A percentile compares a stretch with the other conserved stretches of the same genome.
phyloP scores from a whole-genome alignment of 192 early-diverging fungal genomes.

The Chytriomyces sp. region DNA sequence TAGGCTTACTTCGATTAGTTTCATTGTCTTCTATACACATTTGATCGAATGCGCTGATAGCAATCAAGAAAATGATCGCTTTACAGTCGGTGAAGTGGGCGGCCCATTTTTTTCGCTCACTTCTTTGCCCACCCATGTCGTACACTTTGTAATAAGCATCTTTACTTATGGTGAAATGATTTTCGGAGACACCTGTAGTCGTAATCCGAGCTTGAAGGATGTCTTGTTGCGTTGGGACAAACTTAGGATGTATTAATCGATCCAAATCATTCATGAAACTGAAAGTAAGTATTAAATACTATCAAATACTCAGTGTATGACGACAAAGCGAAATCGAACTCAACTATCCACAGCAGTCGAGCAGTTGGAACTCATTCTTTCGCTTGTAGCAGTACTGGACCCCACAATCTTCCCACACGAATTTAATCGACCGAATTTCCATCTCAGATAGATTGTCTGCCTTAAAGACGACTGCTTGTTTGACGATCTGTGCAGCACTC shows the following conservation, averaged over 20 bases:
- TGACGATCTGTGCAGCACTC: neutral
- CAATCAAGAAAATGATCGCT: conserved; percentile 66
- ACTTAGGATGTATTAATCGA: conserved; percentile 50
- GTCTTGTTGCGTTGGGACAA: conserved; percentile 64
- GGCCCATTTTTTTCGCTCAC: conserved; percentile 62
- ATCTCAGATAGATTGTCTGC: conserved; percentile 37
- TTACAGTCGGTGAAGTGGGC: conserved; percentile 65
- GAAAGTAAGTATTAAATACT: neutral
- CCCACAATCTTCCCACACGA: conserved; percentile 43
- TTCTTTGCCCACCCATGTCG: conserved; percentile 68
- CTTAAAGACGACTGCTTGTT: conserved; percentile 11
- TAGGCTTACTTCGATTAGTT: conserved; percentile 47
- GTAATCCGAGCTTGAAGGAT: conserved; percentile 70
- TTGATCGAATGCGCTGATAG: conserved; percentile 63
- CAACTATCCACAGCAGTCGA: conserved; percentile 49
- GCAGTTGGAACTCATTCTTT: conserved; percentile 44
- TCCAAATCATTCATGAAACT: conserved; percentile 42
- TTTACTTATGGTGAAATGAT: conserved; percentile 56
- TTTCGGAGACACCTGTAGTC: conserved; percentile 70
- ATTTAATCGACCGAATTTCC: conserved; percentile 50
- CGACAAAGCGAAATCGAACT: neutral
- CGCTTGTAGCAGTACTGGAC: conserved; percentile 37
- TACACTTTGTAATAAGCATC: conserved; percentile 51
- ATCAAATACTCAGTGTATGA: neutral
- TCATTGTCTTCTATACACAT: conserved; percentile 55